Evolutionary conservation across 2,329 filamentous ascomycete genomes (phyloP), one percentile per base, ranked within the genome.

Genomic region (Coccinonectria pachysandricola): DNA sequence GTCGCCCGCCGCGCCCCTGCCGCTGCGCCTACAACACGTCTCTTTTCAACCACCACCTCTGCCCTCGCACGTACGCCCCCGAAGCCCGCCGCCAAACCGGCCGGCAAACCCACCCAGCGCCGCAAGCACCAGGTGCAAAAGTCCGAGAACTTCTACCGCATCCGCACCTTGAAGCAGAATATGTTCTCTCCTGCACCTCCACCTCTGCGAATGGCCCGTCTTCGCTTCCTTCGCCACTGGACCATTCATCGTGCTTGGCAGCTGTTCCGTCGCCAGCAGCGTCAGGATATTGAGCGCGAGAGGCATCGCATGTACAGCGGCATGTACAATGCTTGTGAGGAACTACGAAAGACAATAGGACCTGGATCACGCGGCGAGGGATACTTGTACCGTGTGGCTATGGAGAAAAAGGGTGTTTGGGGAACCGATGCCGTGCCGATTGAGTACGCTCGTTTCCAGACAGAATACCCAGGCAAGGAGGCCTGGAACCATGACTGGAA

Each of bases 181-280:
- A 63, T 66, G 52, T 64, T 65, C 41, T 62, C 63, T 15, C 53
- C 51, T n/a, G 60, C 64, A 1, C 69, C 68, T 5, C 60, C 71
- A 0, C 87, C 91, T 1, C 72, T 98, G 39, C 80, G 85, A 46
- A 87, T 96, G 71, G 85, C 75, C 20, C 85, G 88, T 44, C 81
- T 80, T 56, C 78, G 91, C 30, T 72, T 76, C 57, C 75, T 98
- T 39, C 83, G 91, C 23, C 91, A 98, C 67, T 98, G 91, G 91
- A 96, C 91, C 26, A 96, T 98, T 57, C 87, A 96, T 65, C 86
- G 91, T 45, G 88, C 88, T 12, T 96, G 87, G 85, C 69, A 83
- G 46, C 67, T 96, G 15, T 80, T 79, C 59, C 75, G 78, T 45
- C 70, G 77, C 42, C 71, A 81, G 51, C 68, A 76, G 45, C 75